Conservation (phyloP, 495 filamentous ascomycete species). For the Aspergillus heteromorphus region DNA sequence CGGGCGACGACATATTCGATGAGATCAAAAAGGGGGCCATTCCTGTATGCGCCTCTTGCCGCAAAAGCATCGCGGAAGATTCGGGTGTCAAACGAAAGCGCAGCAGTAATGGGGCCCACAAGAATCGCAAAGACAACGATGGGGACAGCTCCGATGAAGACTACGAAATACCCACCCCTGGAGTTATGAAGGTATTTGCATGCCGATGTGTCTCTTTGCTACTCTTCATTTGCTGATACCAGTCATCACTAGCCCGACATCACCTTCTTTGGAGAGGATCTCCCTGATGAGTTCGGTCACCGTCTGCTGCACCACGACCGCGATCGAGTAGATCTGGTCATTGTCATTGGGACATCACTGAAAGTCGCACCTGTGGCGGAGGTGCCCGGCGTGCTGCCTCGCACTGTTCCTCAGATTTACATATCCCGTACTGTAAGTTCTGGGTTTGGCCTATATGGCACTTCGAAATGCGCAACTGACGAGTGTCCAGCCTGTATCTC, state of each 20-base stretch:
- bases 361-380: constrained; percentile 95
- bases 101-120: constrained; percentile 52
- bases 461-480: constrained; percentile 7
- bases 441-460: not conserved
- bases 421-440: constrained; percentile 73
- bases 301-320: constrained; percentile 75
- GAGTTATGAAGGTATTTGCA: constrained; percentile 77
- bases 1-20: constrained; percentile 68
- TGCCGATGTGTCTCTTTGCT: not conserved
- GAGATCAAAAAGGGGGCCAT: constrained; percentile 70
- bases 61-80: constrained; percentile 36
- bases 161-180: constrained; percentile 63
- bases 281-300: constrained; percentile 78
- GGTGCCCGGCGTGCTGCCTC: constrained; percentile 73
- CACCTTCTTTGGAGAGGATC: constrained; percentile 76
- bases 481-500: constrained; percentile 58
- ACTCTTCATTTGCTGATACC: constrained; percentile 2
- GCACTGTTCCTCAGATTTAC: constrained; percentile 85
- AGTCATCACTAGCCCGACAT: constrained; percentile 66
- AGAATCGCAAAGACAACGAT: constrained; percentile 44
- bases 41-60: constrained; percentile 49
- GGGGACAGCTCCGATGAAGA: constrained; percentile 67
- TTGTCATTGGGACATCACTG: constrained; percentile 94
- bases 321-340: constrained; percentile 78
- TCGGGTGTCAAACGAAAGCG: constrained; percentile 70